Evolutionary conservation across 345 rosid genomes (phyloP).

Genomic region (Hirschfeldia incana): DNA sequence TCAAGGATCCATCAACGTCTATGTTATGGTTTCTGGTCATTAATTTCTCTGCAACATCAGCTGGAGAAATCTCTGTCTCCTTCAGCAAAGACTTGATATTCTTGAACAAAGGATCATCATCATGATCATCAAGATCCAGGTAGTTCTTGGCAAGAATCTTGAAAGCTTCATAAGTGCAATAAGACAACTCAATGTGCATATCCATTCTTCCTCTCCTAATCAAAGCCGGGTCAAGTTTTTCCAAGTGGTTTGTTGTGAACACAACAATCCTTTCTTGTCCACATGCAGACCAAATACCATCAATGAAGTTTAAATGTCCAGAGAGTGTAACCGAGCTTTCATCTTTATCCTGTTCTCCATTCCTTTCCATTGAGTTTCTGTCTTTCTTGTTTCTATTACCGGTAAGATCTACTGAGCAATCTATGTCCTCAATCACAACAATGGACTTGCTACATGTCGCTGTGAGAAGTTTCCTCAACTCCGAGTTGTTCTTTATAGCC

Average conservation of each 20-base stretch:
- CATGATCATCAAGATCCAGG: constrained; percentile 41
- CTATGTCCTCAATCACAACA: constrained; percentile 47
- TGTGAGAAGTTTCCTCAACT: constrained; percentile 42
- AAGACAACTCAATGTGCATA: constrained; percentile 46
- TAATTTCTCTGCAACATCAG: constrained; percentile 44
- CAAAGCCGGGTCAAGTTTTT: constrained; percentile 68
- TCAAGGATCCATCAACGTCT: background rate
- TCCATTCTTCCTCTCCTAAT: constrained; percentile 72
- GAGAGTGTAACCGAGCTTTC: constrained; percentile 55
- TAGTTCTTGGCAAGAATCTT: constrained; percentile 49
- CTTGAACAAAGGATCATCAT: constrained; percentile 31
- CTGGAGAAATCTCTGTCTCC: constrained; percentile 42
- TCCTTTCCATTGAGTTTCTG: background rate
- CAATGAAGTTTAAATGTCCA: constrained; percentile 63
- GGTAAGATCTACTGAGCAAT: constrained; percentile 46
- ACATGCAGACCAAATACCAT: constrained; percentile 74
- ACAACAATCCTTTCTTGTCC: constrained; percentile 68
- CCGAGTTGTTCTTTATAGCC: constrained; percentile 38
- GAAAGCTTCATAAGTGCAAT: constrained; percentile 49
- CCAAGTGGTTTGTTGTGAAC: constrained; percentile 60
- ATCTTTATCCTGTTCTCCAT: constrained; percentile 10
- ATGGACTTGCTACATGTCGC: constrained; percentile 44
- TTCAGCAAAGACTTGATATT: constrained; percentile 35
- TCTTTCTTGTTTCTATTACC: constrained; percentile 30
- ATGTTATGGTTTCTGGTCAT: constrained; percentile 34